Evolutionary conservation across 495 filamentous ascomycete genomes (phyloP).

Genomic region (Penicillium antarcticum): DNA sequence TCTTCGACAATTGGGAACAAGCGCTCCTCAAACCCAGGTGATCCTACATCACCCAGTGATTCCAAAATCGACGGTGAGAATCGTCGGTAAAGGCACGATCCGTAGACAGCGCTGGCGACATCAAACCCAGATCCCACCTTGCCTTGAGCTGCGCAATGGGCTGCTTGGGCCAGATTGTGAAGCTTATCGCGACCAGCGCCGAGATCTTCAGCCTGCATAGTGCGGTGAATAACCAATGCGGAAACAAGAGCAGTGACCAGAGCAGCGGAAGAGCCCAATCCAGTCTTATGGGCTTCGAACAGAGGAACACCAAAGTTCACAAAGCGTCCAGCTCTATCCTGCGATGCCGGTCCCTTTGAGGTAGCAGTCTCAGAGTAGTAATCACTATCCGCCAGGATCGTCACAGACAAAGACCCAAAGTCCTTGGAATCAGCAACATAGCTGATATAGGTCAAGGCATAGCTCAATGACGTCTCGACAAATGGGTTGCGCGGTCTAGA

Average conservation of each 20-base stretch:
- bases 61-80: conserved; percentile 80
- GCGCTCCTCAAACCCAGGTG: conserved; percentile 59
- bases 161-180: conserved; percentile 90
- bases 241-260: conserved; percentile 89
- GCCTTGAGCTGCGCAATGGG: conserved; percentile 93
- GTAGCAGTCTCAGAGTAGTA: conserved; percentile 81
- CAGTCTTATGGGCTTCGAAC: conserved; percentile 84
- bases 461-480: conserved; percentile 84
- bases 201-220: conserved; percentile 62
- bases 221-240: conserved; percentile 70
- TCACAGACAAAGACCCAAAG: conserved; percentile 68
- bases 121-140: conserved; percentile 97
- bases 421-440: conserved; percentile 48
- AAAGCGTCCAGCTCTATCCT: conserved; percentile 52
- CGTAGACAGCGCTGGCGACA: conserved; percentile 89
- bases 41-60: conserved; percentile 58
- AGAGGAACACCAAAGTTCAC: conserved; percentile 74
- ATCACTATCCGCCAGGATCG: conserved; percentile 90
- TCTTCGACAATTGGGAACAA: conserved; percentile 65
- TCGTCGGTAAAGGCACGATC: conserved; percentile 82
- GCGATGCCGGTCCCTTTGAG: conserved; percentile 24
- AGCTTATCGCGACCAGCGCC: conserved; percentile 52
- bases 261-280: conserved; percentile 91
- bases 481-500: conserved; percentile 65
- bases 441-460: conserved; percentile 79